Evolutionary conservation across 768 basidiomycete genomes (phyloP), one percentile per base, ranked within the genome.

Genomic region (Amanita subjunquillea): DNA sequence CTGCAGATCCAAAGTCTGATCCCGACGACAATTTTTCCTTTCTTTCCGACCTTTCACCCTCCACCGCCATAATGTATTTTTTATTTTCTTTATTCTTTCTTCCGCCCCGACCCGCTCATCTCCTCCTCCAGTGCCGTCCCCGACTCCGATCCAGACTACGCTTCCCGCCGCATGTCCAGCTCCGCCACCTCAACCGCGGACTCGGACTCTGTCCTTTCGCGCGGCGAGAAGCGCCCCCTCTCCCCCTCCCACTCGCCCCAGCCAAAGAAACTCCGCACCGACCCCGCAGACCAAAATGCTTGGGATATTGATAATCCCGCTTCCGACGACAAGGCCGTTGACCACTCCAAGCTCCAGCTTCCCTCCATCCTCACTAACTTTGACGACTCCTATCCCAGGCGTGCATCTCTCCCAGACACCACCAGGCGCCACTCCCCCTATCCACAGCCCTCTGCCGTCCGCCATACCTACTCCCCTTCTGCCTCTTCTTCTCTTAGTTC

Each of bases 311-410:
- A 67, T 57, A 59, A 66, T 34, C 51, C 66, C 58, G 58, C 62
- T 30, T 65, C 69, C 3, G 68, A 75, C 54, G 68, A 75, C 55
- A 74, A 74, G 51, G 57, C 60, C 59, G 57, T 63, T 60, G 75
- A 76, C 52, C 71, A 74, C 51, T 60, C 69, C 51, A 80, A 79
- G 64, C 82, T 87, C 53, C 80, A 83, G 67, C 73, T 88, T 15
- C 86, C 85, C 15, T 84, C 85, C 60, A 85, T 87, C 58, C 85
- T 84, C 57, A 77, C 80, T 30, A 74, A 79, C 29, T 82, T 87
- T 56, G 80, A 82, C 63, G 83, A 83, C 63, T 70, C 73, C 23
- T 72, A 83, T 41, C 66, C 64, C 50, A 79, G 85, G 51, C 79
- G 85, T 42, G 70, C 81, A 3, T 85, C 85, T 2, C 72, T 87